These are phyloP conservation scores for Nothomitra cinnamomea DNA, from an alignment of 2,329 filamentous ascomycete genomes.

Conservation along the genomic window DNA sequence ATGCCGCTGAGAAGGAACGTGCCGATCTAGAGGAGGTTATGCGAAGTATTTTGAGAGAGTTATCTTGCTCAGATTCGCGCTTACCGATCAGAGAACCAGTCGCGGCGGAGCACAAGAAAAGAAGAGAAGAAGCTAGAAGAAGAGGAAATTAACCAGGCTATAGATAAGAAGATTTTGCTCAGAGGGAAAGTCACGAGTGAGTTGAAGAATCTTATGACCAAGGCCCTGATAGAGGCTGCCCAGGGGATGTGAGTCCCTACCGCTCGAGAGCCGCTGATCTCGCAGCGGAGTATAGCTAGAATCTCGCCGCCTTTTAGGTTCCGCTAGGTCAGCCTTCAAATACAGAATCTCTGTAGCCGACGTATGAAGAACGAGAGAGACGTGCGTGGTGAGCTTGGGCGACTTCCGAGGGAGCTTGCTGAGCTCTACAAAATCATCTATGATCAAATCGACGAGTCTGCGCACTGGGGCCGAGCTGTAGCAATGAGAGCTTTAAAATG, in stretches of 20 bases:
- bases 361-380: slow-evolving; percentile 11
- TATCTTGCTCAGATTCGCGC: not conserved
- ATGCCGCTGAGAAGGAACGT: not conserved
- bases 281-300: too few relatives aligned
- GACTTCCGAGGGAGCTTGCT: slow-evolving; percentile 9
- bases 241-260: slow-evolving; percentile 17
- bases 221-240: slow-evolving; percentile 12
- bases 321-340: slow-evolving; percentile 18
- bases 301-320: too few relatives aligned
- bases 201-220: slow-evolving; percentile 12
- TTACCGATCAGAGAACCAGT: not conserved
- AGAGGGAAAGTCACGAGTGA: slow-evolving; percentile 8
- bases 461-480: not conserved
- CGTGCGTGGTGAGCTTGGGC: slow-evolving; percentile 13
- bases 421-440: not conserved
- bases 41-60: not conserved
- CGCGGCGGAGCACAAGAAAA: not conserved
- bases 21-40: not conserved
- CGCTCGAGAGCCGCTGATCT: slow-evolving; percentile 5
- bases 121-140: too few relatives aligned
- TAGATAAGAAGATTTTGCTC: slow-evolving; percentile 10
- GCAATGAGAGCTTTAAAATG: slow-evolving; percentile 11
- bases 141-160: slow-evolving; percentile 8
- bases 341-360: slow-evolving; percentile 15
- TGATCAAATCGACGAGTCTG: not conserved